phyloP scores from a whole-genome alignment of 75 land plant genomes.

The Adiantum capillusveneris region DNA sequence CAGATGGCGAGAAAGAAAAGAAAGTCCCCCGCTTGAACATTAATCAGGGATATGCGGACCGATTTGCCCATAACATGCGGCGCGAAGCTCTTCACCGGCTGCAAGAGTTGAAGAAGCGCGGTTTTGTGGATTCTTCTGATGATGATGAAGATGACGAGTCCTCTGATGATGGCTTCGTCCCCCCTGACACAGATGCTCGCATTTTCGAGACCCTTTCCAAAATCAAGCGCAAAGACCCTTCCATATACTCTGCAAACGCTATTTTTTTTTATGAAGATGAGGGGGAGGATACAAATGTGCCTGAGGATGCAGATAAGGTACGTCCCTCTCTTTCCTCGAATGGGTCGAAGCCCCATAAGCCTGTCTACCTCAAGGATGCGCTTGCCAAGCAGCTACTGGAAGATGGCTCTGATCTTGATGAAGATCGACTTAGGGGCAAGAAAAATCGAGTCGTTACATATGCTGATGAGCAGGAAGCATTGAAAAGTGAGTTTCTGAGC shows the following conservation, averaged over 20 bases:
- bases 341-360: conserved; percentile 13
- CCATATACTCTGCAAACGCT: conserved; percentile 34
- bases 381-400: conserved; percentile 61
- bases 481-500: conserved; percentile 36
- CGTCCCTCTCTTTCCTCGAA: background rate
- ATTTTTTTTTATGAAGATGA: conserved; percentile 51
- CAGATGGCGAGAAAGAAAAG: conserved; percentile 24
- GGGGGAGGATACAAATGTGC: conserved; percentile 27
- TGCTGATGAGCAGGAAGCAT: conserved; percentile 61
- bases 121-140: conserved; percentile 24
- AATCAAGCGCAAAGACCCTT: conserved; percentile 68
- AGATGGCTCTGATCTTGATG: conserved; percentile 57
- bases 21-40: conserved; percentile 41
- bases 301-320: background rate
- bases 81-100: conserved; percentile 75
- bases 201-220: conserved; percentile 60
- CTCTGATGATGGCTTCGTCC: conserved; percentile 22
- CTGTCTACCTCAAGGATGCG: conserved; percentile 36
- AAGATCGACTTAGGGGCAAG: background rate
- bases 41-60: conserved; percentile 50
- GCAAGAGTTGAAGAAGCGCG: conserved; percentile 71
- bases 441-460: conserved; percentile 8
- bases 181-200: conserved; percentile 34
- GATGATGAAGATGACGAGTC: conserved; percentile 23
- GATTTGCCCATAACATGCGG: conserved; percentile 81